phyloP scores from a whole-genome alignment of 176 grass and related monocot genomes.

The Melocanna baccifera region DNA sequence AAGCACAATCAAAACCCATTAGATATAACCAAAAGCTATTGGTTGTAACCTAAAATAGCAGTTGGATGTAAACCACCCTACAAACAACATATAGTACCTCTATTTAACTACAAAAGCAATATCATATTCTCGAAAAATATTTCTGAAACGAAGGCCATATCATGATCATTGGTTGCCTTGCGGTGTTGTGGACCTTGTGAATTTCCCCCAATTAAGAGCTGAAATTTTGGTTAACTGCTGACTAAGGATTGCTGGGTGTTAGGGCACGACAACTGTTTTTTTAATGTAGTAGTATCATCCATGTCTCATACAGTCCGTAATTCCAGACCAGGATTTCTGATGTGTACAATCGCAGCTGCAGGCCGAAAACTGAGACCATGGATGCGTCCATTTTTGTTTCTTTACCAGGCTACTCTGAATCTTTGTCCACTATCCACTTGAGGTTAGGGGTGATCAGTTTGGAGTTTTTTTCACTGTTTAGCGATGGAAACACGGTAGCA shows the following conservation, averaged over 20 bases:
- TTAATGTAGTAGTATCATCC: background rate
- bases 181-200: background rate
- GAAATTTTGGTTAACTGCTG: slow-evolving; percentile 13
- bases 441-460: no score
- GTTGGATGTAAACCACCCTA: no score
- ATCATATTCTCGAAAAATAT: background rate
- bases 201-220: slow-evolving; percentile 27
- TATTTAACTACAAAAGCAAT: background rate
- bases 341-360: background rate
- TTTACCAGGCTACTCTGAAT: background rate
- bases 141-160: background rate
- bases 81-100: background rate
- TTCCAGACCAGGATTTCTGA: background rate
- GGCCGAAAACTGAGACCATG: background rate
- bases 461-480: no score
- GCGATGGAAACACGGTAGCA: no score
- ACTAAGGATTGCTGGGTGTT: slow-evolving; percentile 9
- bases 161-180: background rate
- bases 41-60: no score
- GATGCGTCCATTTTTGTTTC: background rate
- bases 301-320: background rate
- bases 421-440: background rate
- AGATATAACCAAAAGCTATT: no score
- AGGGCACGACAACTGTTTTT: background rate
- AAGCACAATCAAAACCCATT: no score